These are phyloP conservation scores for Hansenula lynferdii DNA, from an alignment of 1,139 yeast species.

Conservation along the genomic window DNA sequence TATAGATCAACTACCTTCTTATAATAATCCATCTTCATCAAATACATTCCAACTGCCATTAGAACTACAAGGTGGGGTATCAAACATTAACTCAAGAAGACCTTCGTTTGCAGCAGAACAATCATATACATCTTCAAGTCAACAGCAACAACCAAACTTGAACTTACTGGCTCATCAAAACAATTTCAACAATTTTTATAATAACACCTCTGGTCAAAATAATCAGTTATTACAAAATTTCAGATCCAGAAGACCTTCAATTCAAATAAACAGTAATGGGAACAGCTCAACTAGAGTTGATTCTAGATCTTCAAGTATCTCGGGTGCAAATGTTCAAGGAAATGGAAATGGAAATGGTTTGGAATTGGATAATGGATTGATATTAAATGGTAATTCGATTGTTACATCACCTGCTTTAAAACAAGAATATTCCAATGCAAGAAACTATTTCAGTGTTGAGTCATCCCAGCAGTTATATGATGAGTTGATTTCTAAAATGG, in stretches of 20 bases:
- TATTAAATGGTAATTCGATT: constrained; percentile 46
- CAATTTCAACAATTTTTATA: constrained; percentile 7
- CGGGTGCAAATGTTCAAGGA: not conserved
- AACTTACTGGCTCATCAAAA: constrained; percentile 2
- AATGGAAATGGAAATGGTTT: not conserved
- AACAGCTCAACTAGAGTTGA: no score
- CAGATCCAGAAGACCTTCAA: constrained; percentile 22
- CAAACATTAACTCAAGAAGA: constrained; percentile 55
- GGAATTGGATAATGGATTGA: constrained; percentile 52
- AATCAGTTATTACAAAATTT: constrained; percentile 11
- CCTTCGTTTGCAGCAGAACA: constrained; percentile 61
- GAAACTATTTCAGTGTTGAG: constrained; percentile 43
- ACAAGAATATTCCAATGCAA: constrained; percentile 34
- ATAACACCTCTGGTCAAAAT: not conserved
- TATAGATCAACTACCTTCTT: not conserved
- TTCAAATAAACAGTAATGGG: constrained; percentile 8
- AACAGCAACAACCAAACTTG: constrained; percentile 10
- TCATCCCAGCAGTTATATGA: constrained; percentile 26
- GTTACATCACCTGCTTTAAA: constrained; percentile 46
- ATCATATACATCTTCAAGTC: constrained; percentile 9
- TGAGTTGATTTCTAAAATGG: constrained; percentile 20
- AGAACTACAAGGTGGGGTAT: constrained; percentile 62
- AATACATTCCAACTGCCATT: constrained; percentile 42
- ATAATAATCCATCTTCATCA: not conserved
- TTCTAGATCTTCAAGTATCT: not conserved